A percentile compares a stretch with the other conserved stretches of the same genome.
phyloP scores from a whole-genome alignment of 345 rosid species.

The Gossypium ekmanianum region DNA sequence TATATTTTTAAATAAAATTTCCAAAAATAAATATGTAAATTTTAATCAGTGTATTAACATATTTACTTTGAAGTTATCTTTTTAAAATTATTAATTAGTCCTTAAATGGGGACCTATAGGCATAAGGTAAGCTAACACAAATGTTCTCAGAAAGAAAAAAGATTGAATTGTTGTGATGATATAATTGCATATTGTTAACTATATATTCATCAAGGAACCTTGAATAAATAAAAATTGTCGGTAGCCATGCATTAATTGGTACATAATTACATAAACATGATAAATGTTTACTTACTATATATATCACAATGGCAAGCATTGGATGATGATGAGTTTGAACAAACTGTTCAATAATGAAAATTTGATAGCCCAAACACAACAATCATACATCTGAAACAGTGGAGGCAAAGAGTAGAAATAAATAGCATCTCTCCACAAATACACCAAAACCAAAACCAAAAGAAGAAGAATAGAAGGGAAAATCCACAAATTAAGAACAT shows the following conservation, averaged over 20 bases:
- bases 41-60: too few species aligned
- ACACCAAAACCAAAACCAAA: neutral
- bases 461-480: neutral
- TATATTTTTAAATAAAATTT: neutral
- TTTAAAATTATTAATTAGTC: too few species aligned
- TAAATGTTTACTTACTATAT: neutral
- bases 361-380: neutral
- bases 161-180: neutral
- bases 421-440: neutral
- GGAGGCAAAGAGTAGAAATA: neutral
- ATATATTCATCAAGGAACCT: neutral
- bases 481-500: neutral
- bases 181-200: neutral
- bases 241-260: neutral
- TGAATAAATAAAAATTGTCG: neutral
- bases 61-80: too few species aligned
- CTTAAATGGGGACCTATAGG: too few species aligned
- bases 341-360: neutral
- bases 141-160: too few species aligned
- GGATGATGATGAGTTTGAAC: conserved; percentile 7
- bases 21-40: too few species aligned
- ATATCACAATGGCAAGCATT: neutral
- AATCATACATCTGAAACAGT: neutral
- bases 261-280: too few species aligned
- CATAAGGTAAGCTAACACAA: too few species aligned